A percentile compares a stretch with the other conserved stretches of the same genome.
phyloP scores from a whole-genome alignment of 192 early-diverging fungal genomes.

The Coemansia biformis region DNA sequence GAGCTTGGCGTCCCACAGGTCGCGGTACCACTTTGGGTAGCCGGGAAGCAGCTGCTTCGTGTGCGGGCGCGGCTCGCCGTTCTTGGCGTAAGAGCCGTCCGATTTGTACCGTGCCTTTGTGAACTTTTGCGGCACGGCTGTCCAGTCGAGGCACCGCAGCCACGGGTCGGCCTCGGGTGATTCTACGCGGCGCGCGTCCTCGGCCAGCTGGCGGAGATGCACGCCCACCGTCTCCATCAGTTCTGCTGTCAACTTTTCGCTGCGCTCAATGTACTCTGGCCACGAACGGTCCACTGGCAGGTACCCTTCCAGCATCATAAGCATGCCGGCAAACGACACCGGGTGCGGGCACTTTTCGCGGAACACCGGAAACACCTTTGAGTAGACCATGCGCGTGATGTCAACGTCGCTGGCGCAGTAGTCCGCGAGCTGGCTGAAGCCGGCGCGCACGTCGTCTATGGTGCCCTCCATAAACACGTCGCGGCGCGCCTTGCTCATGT shows the following conservation, averaged over 20 bases:
- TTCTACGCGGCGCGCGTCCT: constrained; percentile 37
- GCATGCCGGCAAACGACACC: constrained; percentile 84
- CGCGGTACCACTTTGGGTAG: constrained; percentile 76
- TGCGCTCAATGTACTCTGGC: constrained; percentile 61
- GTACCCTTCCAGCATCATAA: constrained; percentile 82
- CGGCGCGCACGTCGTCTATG: constrained; percentile 54
- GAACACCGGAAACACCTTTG: constrained; percentile 64
- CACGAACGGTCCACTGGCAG: constrained; percentile 77
- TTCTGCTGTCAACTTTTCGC: constrained; percentile 55
- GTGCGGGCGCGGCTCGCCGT: constrained; percentile 46
- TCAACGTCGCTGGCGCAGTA: constrained; percentile 90
- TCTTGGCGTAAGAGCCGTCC: constrained; percentile 40
- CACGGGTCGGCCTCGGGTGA: constrained; percentile 63
- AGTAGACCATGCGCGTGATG: constrained; percentile 69
- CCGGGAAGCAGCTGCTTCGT: constrained; percentile 50
- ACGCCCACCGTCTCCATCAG: constrained; percentile 50
- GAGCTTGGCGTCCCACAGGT: constrained; percentile 61
- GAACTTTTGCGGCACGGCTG: constrained; percentile 42
- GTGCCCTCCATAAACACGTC: constrained; percentile 57
- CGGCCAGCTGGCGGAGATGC: constrained; percentile 40
- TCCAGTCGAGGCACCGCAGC: constrained; percentile 79
- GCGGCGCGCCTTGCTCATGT: constrained; percentile 61
- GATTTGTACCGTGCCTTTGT: constrained; percentile 33
- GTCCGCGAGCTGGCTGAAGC: constrained; percentile 62
- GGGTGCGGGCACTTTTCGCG: constrained; percentile 84